Conservation (phyloP, 768 basidiomycete genomes). For the Auriscalpium microsporum region DNA sequence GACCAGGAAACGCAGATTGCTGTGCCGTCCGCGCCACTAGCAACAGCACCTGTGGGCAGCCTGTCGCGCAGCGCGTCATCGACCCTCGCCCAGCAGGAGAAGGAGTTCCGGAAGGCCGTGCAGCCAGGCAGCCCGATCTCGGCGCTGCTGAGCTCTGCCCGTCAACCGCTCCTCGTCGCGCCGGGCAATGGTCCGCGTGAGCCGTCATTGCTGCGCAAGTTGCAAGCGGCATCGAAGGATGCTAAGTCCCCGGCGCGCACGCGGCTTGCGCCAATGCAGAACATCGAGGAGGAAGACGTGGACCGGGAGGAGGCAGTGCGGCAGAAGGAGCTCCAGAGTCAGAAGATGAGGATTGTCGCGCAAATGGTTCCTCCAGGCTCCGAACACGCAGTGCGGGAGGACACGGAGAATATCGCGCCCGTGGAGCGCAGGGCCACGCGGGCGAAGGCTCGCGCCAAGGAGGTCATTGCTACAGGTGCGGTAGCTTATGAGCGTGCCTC, state of each 20-base stretch:
- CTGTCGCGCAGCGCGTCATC: constrained; percentile 38
- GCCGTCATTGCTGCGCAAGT: constrained; percentile 41
- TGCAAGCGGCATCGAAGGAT: constrained; percentile 39
- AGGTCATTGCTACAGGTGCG: background rate
- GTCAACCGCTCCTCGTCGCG: constrained; percentile 75
- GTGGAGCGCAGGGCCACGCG: constrained; percentile 14
- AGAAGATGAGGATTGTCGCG: constrained; percentile 89
- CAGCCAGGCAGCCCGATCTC: constrained; percentile 94
- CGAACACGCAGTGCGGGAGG: constrained; percentile 20
- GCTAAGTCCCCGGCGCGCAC: constrained; percentile 47
- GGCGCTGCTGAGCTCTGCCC: constrained; percentile 79
- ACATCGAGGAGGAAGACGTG: constrained; percentile 31
- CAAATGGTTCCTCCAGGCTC: constrained; percentile 73
- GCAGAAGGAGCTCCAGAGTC: constrained; percentile 75
- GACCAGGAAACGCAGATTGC: constrained; percentile 41
- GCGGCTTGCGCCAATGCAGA: constrained; percentile 34
- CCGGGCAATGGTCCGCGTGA: constrained; percentile 32
- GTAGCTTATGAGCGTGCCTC: too few relatives aligned
- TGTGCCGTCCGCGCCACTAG: constrained; percentile 29
- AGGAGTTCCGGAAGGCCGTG: constrained; percentile 93
- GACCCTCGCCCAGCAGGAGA: constrained; percentile 79
- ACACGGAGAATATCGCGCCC: constrained; percentile 29
- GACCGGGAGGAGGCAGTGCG: constrained; percentile 33
- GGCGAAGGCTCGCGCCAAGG: constrained; percentile 1
- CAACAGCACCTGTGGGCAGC: constrained; percentile 3